These are phyloP conservation scores for Boechera divaricarpa DNA, from an alignment of 345 rosid species.

Conservation along the genomic window DNA sequence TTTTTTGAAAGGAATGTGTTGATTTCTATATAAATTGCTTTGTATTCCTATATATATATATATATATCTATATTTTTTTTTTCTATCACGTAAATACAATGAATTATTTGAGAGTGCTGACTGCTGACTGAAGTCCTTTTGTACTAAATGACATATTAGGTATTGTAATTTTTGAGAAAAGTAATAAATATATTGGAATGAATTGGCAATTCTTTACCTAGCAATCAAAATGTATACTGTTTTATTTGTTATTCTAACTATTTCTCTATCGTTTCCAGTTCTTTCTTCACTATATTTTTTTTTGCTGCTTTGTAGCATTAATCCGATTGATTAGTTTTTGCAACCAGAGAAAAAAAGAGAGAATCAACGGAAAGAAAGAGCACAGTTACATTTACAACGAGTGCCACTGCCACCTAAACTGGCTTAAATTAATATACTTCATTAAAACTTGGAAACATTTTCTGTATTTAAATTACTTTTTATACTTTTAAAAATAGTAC, in stretches of 20 bases:
- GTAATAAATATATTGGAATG: not conserved
- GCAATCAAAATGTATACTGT: not conserved
- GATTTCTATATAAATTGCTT: not conserved
- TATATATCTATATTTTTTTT: not conserved
- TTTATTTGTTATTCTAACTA: not conserved
- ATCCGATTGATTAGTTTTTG: not conserved
- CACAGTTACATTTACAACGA: not conserved
- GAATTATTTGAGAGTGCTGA: not conserved
- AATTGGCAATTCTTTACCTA: not conserved
- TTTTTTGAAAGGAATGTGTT: not conserved
- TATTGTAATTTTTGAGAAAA: not conserved
- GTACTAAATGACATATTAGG: conserved; percentile 8
- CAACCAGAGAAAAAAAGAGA: not conserved
- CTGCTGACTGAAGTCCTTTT: not conserved
- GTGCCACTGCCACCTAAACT: not conserved
- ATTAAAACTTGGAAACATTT: not conserved
- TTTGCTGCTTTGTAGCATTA: too few species aligned
- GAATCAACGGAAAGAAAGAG: not conserved
- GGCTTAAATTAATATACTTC: not conserved
- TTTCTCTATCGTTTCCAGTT: not conserved
- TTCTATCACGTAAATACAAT: not conserved
- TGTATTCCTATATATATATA: not conserved
- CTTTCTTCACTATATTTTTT: too few species aligned
- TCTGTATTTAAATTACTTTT: not conserved
- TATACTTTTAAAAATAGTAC: not conserved